Evolutionary conservation across 2,329 filamentous ascomycete species (phyloP).

Genomic region (Ustulina deusta): DNA sequence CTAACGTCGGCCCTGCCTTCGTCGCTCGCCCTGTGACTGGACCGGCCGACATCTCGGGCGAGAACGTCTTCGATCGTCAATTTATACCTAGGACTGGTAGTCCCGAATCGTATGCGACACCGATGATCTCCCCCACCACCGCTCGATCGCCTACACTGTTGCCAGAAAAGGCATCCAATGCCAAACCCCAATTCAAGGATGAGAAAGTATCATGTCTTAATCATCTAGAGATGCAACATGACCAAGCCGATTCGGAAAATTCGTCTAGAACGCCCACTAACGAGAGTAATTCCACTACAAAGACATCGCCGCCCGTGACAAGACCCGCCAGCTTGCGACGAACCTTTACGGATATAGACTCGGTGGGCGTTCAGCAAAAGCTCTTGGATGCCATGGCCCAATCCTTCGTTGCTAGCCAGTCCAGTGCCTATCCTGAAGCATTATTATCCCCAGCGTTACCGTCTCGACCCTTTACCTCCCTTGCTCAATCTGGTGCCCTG

Average conservation of each 20-base stretch:
- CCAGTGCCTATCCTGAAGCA: constrained; percentile 50
- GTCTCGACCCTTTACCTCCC: constrained; percentile 56
- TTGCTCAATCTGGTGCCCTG: constrained; percentile 60
- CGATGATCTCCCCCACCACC: constrained; percentile 52
- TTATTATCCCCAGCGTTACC: constrained; percentile 59
- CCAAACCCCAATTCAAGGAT: constrained; percentile 17
- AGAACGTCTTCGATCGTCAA: constrained; percentile 87
- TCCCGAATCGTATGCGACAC: constrained; percentile 59
- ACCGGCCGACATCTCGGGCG: constrained; percentile 76
- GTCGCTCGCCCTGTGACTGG: constrained; percentile 78
- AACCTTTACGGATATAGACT: constrained; percentile 85
- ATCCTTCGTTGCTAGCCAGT: constrained; percentile 74
- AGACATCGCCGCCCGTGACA: constrained; percentile 66
- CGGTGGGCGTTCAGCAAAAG: constrained; percentile 81
- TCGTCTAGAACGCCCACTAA: constrained; percentile 68
- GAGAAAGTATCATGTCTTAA: constrained; percentile 33
- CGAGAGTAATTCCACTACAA: constrained; percentile 65
- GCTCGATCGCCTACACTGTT: constrained; percentile 38
- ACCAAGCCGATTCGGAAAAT: constrained; percentile 57
- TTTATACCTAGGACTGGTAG: constrained; percentile 71
- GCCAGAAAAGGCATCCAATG: constrained; percentile 24
- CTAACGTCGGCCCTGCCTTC: constrained; percentile 59
- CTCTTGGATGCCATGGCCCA: constrained; percentile 87
- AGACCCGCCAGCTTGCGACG: constrained; percentile 79
- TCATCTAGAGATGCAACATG: constrained; percentile 38